A percentile compares a stretch with the other conserved stretches of the same genome.
These are phyloP conservation scores for Diaporthe velutina DNA, from an alignment of 2,329 filamentous ascomycete genomes.

Conservation along the genomic window DNA sequence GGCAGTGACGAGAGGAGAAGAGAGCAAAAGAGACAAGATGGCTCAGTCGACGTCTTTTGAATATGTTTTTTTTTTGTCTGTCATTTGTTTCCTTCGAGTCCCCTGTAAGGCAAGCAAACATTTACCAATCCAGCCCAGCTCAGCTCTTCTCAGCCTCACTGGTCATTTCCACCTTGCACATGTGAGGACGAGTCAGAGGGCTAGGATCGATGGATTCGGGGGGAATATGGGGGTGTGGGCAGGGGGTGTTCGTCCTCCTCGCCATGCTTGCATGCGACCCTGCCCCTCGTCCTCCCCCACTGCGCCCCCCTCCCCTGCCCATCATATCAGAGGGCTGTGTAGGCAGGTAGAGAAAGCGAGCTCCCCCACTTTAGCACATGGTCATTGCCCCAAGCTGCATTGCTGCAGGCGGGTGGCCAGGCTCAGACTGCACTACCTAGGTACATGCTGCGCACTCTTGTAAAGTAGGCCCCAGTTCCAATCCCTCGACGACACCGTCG, in stretches of 20 bases:
- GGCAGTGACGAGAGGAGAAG: neutral
- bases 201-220: slow-evolving; percentile 6
- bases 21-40: neutral
- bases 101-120: slow-evolving; percentile 18
- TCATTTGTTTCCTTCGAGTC: neutral
- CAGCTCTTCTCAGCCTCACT: slow-evolving; percentile 32
- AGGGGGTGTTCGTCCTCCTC: slow-evolving; percentile 9
- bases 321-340: neutral
- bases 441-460: slow-evolving; percentile 23
- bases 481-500: slow-evolving; percentile 12
- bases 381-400: neutral
- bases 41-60: neutral
- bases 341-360: neutral
- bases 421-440: too few relatives aligned
- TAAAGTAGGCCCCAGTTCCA: slow-evolving; percentile 9
- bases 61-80: neutral
- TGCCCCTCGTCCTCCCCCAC: slow-evolving; percentile 2
- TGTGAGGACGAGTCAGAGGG: slow-evolving; percentile 11
- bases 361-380: slow-evolving; percentile 27
- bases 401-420: too few relatives aligned
- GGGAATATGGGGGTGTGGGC: neutral
- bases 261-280: slow-evolving; percentile 2
- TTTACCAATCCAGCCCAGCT: slow-evolving; percentile 28
- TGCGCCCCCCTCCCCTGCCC: neutral
- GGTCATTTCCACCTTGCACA: slow-evolving; percentile 13